Percentiles rank a stretch among this genome's conserved stretches.
Evolutionary conservation across 2,329 filamentous ascomycete genomes (phyloP).

Genomic region (Cladophialophora exuberans): DNA sequence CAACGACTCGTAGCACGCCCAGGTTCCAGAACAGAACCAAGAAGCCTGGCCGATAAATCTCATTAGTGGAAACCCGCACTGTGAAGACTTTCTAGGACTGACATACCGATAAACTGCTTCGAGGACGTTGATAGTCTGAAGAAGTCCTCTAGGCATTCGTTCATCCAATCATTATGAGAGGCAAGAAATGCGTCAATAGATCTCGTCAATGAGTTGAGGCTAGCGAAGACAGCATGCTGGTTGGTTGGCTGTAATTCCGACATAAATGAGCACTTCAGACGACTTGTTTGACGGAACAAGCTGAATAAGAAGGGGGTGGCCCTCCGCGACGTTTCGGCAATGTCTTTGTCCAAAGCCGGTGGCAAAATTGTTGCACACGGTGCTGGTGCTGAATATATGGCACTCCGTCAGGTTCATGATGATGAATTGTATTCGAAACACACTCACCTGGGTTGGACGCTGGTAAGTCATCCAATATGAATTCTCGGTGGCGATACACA

Average conservation of each 20-base stretch:
- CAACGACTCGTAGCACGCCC: constrained; percentile 8
- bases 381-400: background rate
- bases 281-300: constrained; percentile 5
- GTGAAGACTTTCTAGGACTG: too few species aligned
- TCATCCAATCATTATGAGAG: constrained; percentile 5
- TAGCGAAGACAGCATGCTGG: background rate
- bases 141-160: background rate
- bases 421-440: background rate
- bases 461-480: background rate
- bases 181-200: constrained; percentile 5
- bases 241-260: background rate
- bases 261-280: background rate
- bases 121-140: background rate
- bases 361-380: background rate
- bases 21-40: constrained; percentile 9
- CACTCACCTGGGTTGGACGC: background rate
- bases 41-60: background rate
- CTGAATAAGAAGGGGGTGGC: background rate
- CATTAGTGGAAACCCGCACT: background rate
- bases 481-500: background rate
- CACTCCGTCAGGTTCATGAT: background rate
- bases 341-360: background rate
- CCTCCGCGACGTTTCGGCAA: constrained; percentile 1
- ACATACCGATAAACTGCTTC: constrained; percentile 9
- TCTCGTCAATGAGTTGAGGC: background rate